Evolutionary conservation across 1,284 basidiomycete genomes (phyloP).

Genomic region (Malassezia psittaci): DNA sequence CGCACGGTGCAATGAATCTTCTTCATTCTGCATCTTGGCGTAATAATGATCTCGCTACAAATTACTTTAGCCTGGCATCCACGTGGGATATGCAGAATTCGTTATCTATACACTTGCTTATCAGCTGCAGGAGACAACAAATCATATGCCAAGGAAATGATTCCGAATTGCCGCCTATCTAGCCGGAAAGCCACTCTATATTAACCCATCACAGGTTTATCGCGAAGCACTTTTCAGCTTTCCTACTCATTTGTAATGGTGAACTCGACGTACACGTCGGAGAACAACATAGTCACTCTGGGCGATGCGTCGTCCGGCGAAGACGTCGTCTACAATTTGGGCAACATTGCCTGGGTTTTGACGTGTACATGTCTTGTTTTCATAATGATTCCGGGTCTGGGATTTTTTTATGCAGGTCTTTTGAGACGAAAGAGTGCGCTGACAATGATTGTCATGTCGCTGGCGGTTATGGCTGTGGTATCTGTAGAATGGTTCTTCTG

Average conservation of each 20-base stretch:
- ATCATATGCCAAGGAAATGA: neutral
- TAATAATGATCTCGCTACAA: neutral
- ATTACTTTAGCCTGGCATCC: neutral
- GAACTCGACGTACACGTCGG: conserved; percentile 19
- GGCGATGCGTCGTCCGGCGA: conserved; percentile 10
- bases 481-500: conserved; percentile 57
- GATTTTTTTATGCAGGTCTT: conserved; percentile 75
- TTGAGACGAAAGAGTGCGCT: conserved; percentile 78
- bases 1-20: neutral
- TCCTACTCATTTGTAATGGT: conserved; percentile 17
- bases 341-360: conserved; percentile 54
- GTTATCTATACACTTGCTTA: conserved; percentile 7
- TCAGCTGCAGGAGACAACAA: neutral
- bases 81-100: conserved; percentile 9
- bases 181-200: neutral
- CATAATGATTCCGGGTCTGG: conserved; percentile 68
- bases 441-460: conserved; percentile 76
- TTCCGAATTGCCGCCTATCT: neutral
- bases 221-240: neutral
- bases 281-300: conserved; percentile 17
- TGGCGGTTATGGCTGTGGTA: conserved; percentile 65
- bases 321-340: conserved; percentile 47
- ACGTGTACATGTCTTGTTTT: conserved; percentile 57
- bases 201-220: neutral
- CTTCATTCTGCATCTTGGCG: neutral